Evolutionary conservation across 345 rosid genomes (phyloP).

Genomic region (Pugionium dolabratum): DNA sequence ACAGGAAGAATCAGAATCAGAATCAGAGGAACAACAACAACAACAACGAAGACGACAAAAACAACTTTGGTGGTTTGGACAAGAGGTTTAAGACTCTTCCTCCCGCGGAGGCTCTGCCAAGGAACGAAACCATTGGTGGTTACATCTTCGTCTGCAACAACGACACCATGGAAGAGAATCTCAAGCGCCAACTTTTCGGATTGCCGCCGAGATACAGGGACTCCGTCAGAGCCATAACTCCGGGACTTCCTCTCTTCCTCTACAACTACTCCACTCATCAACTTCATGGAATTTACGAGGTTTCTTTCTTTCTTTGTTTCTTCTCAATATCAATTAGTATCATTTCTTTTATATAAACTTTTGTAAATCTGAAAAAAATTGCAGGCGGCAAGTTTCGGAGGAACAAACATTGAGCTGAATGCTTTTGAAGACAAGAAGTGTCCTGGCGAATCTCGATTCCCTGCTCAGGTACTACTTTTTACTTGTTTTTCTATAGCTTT

Average conservation of each 20-base stretch:
- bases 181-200: conserved; percentile 88
- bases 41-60: conserved; percentile 41
- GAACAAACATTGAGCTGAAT: conserved; percentile 84
- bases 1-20: conserved; percentile 47
- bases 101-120: conserved; percentile 81
- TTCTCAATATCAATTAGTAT: too few species aligned
- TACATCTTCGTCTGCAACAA: conserved; percentile 99
- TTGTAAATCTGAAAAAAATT: too few species aligned
- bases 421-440: conserved; percentile 98
- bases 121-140: conserved; percentile 91
- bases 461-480: conserved; percentile 60
- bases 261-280: conserved; percentile 99
- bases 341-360: too few species aligned
- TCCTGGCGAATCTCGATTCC: conserved; percentile 90
- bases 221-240: conserved; percentile 96
- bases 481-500: too few species aligned
- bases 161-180: conserved; percentile 96
- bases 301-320: too few species aligned
- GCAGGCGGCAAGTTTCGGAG: conserved; percentile 93
- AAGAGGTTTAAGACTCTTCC: conserved; percentile 98
- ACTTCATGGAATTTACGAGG: conserved; percentile 87
- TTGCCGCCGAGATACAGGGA: conserved; percentile 94
- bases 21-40: conserved; percentile 35
- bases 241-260: conserved; percentile 94
- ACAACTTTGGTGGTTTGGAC: conserved; percentile 48